Conservation (phyloP, 1,284 basidiomycete genomes). For the Boletus albobrunnescens region DNA sequence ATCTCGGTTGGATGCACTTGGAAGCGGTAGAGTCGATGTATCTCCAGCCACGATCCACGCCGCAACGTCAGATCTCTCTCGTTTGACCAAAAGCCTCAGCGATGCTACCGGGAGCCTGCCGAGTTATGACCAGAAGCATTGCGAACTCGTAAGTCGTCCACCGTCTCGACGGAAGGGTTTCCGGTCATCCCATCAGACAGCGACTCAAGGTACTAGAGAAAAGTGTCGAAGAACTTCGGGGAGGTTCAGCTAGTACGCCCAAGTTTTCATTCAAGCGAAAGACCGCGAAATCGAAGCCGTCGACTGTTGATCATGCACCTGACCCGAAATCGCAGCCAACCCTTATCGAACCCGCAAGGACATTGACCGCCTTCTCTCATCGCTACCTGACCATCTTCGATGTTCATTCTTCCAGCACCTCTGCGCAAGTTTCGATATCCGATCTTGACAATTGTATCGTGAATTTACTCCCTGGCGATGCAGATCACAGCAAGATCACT, state of each 20-base stretch:
- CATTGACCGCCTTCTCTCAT: slow-evolving; percentile 40
- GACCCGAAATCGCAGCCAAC: slow-evolving; percentile 18
- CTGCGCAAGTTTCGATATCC: slow-evolving; percentile 51
- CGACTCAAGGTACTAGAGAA: slow-evolving; percentile 58
- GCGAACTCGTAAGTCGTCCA: slow-evolving; percentile 52
- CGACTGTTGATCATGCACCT: no score
- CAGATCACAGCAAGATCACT: slow-evolving; percentile 15
- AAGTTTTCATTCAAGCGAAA: slow-evolving; percentile 74
- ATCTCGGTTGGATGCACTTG: slow-evolving; percentile 23
- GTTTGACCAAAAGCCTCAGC: slow-evolving; percentile 54
- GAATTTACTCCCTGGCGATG: slow-evolving; percentile 44
- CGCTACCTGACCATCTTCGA: slow-evolving; percentile 39
- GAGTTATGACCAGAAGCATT: slow-evolving; percentile 69
- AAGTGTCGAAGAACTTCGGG: slow-evolving; percentile 47
- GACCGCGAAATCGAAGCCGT: slow-evolving; percentile 24
- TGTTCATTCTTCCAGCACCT: slow-evolving; percentile 28
- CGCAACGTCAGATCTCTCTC: slow-evolving; percentile 44
- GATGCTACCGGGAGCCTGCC: slow-evolving; percentile 63
- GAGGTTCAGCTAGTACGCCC: slow-evolving; percentile 44
- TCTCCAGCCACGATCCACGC: slow-evolving; percentile 33
- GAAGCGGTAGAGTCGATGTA: slow-evolving; percentile 2
- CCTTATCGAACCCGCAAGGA: slow-evolving; percentile 30
- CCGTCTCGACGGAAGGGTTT: background rate
- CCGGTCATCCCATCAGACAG: slow-evolving; percentile 35
- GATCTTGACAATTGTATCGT: slow-evolving; percentile 64